phyloP scores from a whole-genome alignment of 1,284 basidiomycete genomes.

The Paramarasmius palmivorus region DNA sequence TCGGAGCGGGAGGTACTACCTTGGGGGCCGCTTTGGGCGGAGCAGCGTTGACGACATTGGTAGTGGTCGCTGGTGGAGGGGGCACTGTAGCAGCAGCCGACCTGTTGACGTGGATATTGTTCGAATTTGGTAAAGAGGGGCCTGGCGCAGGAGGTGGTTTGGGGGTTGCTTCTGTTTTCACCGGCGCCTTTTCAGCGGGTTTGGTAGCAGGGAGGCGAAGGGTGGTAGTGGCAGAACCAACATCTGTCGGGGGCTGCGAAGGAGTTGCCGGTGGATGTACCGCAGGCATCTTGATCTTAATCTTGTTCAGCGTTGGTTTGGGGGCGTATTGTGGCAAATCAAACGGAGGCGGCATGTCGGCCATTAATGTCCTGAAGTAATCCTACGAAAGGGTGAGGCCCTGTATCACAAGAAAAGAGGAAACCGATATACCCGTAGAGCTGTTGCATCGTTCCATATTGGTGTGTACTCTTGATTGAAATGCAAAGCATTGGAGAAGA shows the following conservation, averaged over 20 bases:
- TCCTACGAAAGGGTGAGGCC: slow-evolving; percentile 43
- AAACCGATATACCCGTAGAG: slow-evolving; percentile 54
- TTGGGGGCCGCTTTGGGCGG: slow-evolving; percentile 6
- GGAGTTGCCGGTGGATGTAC: slow-evolving; percentile 21
- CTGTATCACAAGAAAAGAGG: slow-evolving; percentile 14
- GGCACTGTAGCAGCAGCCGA: background rate
- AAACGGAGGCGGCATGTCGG: slow-evolving; percentile 68
- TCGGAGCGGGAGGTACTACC: slow-evolving; percentile 19
- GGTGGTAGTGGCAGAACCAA: slow-evolving; percentile 10
- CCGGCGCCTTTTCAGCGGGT: slow-evolving; percentile 22
- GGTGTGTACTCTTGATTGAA: slow-evolving; percentile 78
- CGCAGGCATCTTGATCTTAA: slow-evolving; percentile 65
- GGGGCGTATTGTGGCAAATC: slow-evolving; percentile 62
- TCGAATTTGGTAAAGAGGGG: slow-evolving; percentile 5
- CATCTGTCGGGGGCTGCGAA: background rate
- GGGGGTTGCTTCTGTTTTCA: slow-evolving; percentile 3
- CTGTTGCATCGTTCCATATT: slow-evolving; percentile 74
- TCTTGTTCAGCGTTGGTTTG: slow-evolving; percentile 54
- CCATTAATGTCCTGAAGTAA: slow-evolving; percentile 70
- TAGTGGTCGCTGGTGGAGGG: slow-evolving; percentile 17
- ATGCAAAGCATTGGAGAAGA: slow-evolving; percentile 87
- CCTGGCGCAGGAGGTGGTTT: slow-evolving; percentile 15
- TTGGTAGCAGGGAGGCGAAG: slow-evolving; percentile 13
- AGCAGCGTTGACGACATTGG: too few species aligned
- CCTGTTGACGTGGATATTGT: background rate